A percentile compares a stretch with the other conserved stretches of the same genome.
Evolutionary conservation across 495 filamentous ascomycete genomes (phyloP).

Genomic region (Parathielavia hyrcaniae): DNA sequence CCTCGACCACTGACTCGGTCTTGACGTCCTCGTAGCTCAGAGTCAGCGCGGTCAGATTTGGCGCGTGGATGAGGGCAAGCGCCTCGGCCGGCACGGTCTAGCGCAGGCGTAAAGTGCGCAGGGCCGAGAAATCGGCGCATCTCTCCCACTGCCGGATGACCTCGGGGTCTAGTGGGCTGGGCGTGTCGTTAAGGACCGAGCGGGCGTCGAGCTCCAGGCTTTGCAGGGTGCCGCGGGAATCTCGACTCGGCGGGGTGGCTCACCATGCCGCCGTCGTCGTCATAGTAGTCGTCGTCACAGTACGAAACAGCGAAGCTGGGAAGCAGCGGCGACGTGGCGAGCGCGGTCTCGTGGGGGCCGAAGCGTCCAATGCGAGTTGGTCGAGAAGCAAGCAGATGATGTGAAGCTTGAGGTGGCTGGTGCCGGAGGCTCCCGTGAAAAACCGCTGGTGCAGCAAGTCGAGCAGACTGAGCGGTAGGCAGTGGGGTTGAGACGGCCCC

Average conservation of each 20-base stretch:
- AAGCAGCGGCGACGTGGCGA: background rate
- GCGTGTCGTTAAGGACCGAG: background rate
- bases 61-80: background rate
- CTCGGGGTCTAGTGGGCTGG: background rate
- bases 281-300: background rate
- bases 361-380: background rate
- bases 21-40: background rate
- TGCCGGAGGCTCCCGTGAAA: background rate
- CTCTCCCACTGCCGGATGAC: background rate
- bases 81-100: background rate
- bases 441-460: background rate
- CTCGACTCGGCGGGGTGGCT: background rate
- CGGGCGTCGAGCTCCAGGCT: background rate
- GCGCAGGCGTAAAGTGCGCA: background rate
- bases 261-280: background rate
- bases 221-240: background rate
- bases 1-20: background rate
- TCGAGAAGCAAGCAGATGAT: background rate
- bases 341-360: background rate
- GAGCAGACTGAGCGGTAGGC: background rate
- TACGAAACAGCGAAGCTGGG: background rate
- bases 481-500: background rate
- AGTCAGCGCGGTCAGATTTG: background rate
- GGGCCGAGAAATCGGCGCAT: background rate
- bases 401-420: background rate